Percentiles rank a stretch among this genome's conserved stretches.
Conservation (phyloP, 257 asterid species). For the Thymus mandschuricus region DNA sequence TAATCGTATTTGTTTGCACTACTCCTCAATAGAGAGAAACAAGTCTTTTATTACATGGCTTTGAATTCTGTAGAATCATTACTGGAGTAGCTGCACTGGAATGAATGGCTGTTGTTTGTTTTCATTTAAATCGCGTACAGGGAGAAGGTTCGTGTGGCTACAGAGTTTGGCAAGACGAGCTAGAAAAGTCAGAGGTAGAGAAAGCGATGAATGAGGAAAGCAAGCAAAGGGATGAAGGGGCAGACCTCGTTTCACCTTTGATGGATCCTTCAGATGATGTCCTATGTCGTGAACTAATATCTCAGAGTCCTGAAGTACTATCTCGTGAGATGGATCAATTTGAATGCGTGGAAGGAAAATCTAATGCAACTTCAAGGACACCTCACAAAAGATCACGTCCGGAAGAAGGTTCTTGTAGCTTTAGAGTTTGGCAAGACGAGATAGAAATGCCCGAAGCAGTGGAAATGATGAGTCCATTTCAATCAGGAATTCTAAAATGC, state of each 20-base stretch:
- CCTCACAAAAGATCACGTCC: constrained; percentile 45
- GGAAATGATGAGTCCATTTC: constrained; percentile 22
- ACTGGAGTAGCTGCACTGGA: background rate
- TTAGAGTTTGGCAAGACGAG: constrained; percentile 50
- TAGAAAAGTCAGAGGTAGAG: constrained; percentile 16
- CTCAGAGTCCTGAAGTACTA: constrained; percentile 25
- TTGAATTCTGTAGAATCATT: background rate
- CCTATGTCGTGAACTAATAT: constrained; percentile 11
- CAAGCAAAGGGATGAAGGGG: constrained; percentile 22
- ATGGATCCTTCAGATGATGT: constrained; percentile 27
- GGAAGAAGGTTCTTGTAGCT: constrained; percentile 69
- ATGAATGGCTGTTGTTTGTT: background rate
- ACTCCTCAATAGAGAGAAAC: background rate
- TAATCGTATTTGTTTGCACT: background rate
- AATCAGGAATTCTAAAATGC: constrained; percentile 14
- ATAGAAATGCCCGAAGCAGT: constrained; percentile 21
- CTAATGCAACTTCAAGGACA: constrained; percentile 30
- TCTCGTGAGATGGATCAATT: constrained; percentile 27
- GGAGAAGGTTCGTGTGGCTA: constrained; percentile 66
- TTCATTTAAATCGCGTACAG: constrained; percentile 34
- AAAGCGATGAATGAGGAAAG: constrained; percentile 26
- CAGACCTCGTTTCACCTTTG: constrained; percentile 29
- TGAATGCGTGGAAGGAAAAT: constrained; percentile 29
- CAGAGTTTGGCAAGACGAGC: constrained; percentile 51
- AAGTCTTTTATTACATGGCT: background rate